These are phyloP conservation scores for Trichaptum fuscoviolaceum DNA, from an alignment of 768 basidiomycete species.

Conservation along the genomic window DNA sequence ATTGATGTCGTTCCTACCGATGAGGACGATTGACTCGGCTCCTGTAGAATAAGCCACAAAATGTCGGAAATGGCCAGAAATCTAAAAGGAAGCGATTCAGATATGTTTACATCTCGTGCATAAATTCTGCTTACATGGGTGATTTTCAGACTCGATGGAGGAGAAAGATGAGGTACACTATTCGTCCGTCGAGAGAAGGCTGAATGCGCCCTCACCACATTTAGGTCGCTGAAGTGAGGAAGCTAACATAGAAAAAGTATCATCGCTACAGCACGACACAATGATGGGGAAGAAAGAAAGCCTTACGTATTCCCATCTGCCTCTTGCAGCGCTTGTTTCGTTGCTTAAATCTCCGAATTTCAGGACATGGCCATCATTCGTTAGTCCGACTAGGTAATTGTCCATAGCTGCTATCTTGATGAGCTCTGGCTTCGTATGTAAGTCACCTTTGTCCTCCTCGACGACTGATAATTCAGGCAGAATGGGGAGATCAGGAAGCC, in stretches of 20 bases:
- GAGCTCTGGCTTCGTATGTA: conserved; percentile 36
- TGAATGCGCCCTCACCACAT: conserved; percentile 41
- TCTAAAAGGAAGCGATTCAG: conserved; percentile 37
- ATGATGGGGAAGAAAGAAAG: too few species aligned
- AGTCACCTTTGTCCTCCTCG: conserved; percentile 19
- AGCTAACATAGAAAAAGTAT: conserved; percentile 38
- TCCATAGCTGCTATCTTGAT: conserved; percentile 81
- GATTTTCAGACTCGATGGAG: conserved; percentile 51
- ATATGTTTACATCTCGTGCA: conserved; percentile 10
- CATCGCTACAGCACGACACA: not conserved
- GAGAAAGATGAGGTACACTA: conserved; percentile 18
- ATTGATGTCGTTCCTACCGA: conserved; percentile 51
- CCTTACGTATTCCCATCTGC: conserved; percentile 70
- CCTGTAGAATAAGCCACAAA: conserved; percentile 82
- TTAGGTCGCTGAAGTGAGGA: conserved; percentile 64
- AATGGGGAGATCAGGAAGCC: conserved; percentile 31
- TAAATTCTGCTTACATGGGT: conserved; percentile 61
- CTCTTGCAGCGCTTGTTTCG: conserved; percentile 32
- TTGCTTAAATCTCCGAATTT: conserved; percentile 46
- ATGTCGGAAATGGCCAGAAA: conserved; percentile 77
- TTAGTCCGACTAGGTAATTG: conserved; percentile 69
- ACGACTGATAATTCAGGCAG: conserved; percentile 46
- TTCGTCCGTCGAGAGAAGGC: conserved; percentile 31
- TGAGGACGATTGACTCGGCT: conserved; percentile 63
- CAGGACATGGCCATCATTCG: conserved; percentile 73